Evolutionary conservation across 441 rosid genomes (phyloP), one percentile per base, ranked within the genome.

Genomic region (Jatropha multifida): DNA sequence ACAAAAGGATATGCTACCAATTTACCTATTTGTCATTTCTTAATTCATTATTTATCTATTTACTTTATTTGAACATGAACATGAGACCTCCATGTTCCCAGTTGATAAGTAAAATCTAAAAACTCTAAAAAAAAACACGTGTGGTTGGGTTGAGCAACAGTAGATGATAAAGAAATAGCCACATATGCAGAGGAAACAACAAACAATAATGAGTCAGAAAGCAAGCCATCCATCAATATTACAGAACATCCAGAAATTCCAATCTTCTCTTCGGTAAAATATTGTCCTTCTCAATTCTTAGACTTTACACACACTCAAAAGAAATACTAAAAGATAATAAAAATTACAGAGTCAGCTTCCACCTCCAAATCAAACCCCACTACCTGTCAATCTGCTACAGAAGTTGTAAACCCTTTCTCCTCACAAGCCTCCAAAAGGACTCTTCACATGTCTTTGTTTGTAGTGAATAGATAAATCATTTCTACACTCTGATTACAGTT

Each of bases 391-490:
- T 81, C 69, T 51, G 77, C 81, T 62, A 69, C 71, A 49, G 54
- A 32, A 51, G 46, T 41, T 55, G 67, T 46, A 58, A 55, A 11
- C 59, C 48, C 48, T 23, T 40, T 65, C 60, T 76, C 65, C 69
- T 49, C 86, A 79, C 86, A 84, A 81, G 60, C 85, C 52, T 84
- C 89, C 92, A 88, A 91, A 83, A 75, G 41, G 63, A 49, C 69
- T 78, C 83, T 87, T 92, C 95, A 92, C 95, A 88, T 92, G 97
- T 87, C 90, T 87, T 88, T 90, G 95, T 92, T 84, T 83, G 80
- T 86, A 88, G 91, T 76, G 93, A 79, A 84, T 74, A 68, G 65
- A 78, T 74, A 76, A 83, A 79, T 72, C 74, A 74, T 63, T 77
- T 51, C 32, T 37, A 5, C 41, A 13, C 66, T 72, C 82, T 69